Evolutionary conservation across 139 green algal genomes (phyloP).

Genomic region (Chlamydomonas sp.): DNA sequence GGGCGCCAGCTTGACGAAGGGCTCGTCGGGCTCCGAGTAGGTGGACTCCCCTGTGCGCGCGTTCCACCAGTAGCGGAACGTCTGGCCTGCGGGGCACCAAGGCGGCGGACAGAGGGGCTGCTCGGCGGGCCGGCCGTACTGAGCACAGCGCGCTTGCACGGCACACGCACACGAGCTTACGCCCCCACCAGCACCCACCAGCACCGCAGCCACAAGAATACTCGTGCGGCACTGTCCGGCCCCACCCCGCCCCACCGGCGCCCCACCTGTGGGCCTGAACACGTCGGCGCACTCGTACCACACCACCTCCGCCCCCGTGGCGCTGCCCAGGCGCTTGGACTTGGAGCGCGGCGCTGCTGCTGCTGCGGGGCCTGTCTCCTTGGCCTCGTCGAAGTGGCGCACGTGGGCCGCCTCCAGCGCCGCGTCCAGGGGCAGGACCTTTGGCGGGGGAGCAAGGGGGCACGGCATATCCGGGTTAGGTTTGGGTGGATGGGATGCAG

Average conservation of each 20-base stretch:
- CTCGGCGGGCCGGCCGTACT: not conserved
- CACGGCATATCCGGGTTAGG: no score
- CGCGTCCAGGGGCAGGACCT: slow-evolving; percentile 34
- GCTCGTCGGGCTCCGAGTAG: slow-evolving; percentile 37
- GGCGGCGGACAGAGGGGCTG: not conserved
- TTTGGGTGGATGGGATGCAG: not conserved
- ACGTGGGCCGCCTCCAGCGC: slow-evolving; percentile 37
- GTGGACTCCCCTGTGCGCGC: slow-evolving; percentile 17
- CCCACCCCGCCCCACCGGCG: not conserved
- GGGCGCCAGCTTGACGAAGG: slow-evolving; percentile 9
- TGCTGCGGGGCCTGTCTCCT: not conserved
- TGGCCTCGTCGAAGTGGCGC: slow-evolving; percentile 35
- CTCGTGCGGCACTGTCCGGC: not conserved
- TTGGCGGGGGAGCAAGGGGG: not conserved
- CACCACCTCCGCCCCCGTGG: not conserved
- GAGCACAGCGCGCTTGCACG: not conserved
- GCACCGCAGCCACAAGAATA: not conserved
- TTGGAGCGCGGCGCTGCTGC: not conserved
- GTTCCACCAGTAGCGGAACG: slow-evolving; percentile 45
- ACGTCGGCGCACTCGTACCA: slow-evolving; percentile 40
- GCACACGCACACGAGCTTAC: no score
- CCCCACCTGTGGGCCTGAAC: slow-evolving; percentile 35
- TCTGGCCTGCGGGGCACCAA: not conserved
- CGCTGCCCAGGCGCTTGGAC: not conserved
- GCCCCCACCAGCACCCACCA: not conserved